Evolutionary conservation across 495 filamentous ascomycete species (phyloP).

Genomic region (Amphirosellinia nigrospora): DNA sequence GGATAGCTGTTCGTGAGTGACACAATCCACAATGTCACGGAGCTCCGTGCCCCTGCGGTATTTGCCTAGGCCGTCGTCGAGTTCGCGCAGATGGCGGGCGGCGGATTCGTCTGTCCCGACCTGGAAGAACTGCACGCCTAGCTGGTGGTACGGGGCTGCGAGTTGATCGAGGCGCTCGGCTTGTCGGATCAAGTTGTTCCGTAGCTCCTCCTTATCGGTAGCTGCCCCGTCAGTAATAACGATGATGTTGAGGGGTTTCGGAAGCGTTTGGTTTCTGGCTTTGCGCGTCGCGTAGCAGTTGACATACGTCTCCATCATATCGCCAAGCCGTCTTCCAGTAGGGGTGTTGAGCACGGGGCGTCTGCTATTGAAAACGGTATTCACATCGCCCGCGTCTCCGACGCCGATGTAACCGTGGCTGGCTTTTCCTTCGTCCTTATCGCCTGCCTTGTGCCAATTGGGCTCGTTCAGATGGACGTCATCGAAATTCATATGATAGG

Average conservation of each 20-base stretch:
- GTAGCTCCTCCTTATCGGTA: slow-evolving; percentile 68
- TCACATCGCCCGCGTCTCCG: slow-evolving; percentile 56
- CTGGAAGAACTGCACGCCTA: slow-evolving; percentile 98
- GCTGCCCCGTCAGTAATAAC: slow-evolving; percentile 91
- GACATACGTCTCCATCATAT: slow-evolving; percentile 76
- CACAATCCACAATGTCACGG: slow-evolving; percentile 94
- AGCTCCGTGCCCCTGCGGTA: slow-evolving; percentile 55
- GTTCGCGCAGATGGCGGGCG: slow-evolving; percentile 62
- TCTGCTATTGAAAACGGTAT: slow-evolving; percentile 70
- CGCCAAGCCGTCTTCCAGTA: slow-evolving; percentile 73
- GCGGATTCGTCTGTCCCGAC: slow-evolving; percentile 78
- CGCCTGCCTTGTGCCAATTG: neutral
- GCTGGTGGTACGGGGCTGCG: slow-evolving; percentile 79
- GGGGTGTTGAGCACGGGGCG: slow-evolving; percentile 72
- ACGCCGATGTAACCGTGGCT: slow-evolving; percentile 64
- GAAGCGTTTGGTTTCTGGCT: slow-evolving; percentile 49
- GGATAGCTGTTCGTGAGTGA: slow-evolving; percentile 66
- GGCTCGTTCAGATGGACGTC: slow-evolving; percentile 9
- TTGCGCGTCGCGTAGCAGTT: slow-evolving; percentile 44
- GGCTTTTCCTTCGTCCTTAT: slow-evolving; percentile 31
- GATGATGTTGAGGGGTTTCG: slow-evolving; percentile 90
- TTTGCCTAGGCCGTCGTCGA: slow-evolving; percentile 75
- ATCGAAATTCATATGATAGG: slow-evolving; percentile 13
- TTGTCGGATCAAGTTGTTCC: slow-evolving; percentile 66
- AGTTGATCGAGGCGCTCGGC: slow-evolving; percentile 75